These are phyloP conservation scores for Stachybotrys elegans DNA, from an alignment of 2,329 filamentous ascomycete genomes.

Conservation along the genomic window DNA sequence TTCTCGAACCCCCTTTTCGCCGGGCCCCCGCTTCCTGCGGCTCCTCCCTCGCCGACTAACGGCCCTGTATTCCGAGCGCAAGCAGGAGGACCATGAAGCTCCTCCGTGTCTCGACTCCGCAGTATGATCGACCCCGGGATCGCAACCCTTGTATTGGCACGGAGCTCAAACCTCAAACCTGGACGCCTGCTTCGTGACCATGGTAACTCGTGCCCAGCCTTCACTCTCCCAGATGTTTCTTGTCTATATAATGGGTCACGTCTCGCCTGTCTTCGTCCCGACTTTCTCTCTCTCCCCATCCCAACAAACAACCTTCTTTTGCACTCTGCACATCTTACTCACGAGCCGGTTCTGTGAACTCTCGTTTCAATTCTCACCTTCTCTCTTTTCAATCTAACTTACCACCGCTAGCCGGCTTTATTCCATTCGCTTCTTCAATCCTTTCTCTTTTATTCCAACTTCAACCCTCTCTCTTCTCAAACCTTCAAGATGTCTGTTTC, in stretches of 20 bases:
- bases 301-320: constrained; percentile 24
- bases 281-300: neutral
- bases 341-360: constrained; percentile 26
- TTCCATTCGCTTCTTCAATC: constrained; percentile 2
- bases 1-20: no score
- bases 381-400: constrained; percentile 8
- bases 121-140: no score
- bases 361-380: constrained; percentile 19
- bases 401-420: constrained; percentile 16
- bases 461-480: neutral
- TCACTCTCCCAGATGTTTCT: no score
- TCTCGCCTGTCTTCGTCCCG: neutral
- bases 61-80: no score
- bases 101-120: no score
- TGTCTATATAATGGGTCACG: neutral
- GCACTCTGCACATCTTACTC: constrained; percentile 12
- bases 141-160: no score
- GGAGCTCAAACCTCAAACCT: no score
- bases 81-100: no score
- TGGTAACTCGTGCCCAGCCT: no score
- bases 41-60: no score
- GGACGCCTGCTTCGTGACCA: no score
- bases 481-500: constrained; percentile 9
- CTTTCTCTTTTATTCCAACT: constrained; percentile 4
- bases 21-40: no score